These are phyloP conservation scores for Komagataella pastoris DNA, from an alignment of 805 yeast genomes.

Conservation along the genomic window DNA sequence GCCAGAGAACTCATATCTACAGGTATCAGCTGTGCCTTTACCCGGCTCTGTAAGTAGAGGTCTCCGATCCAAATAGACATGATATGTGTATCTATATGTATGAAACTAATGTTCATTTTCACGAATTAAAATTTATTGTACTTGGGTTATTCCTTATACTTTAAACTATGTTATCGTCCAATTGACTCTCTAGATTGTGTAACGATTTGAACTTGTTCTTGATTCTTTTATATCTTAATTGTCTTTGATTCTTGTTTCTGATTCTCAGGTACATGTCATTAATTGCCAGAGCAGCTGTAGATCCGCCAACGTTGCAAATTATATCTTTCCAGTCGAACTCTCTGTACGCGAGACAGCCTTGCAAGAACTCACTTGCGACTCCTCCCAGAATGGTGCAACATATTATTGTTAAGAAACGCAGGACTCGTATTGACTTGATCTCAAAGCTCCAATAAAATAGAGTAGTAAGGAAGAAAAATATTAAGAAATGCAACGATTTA, in stretches of 20 bases:
- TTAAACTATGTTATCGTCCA: not conserved
- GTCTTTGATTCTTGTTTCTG: not conserved
- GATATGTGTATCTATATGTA: not conserved
- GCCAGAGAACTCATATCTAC: slow-evolving; percentile 47
- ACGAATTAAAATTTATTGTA: not conserved
- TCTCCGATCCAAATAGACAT: not conserved
- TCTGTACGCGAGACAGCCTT: slow-evolving; percentile 26
- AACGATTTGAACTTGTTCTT: not conserved
- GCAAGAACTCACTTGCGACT: slow-evolving; percentile 34
- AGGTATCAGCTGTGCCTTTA: slow-evolving; percentile 17
- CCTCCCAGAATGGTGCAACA: slow-evolving; percentile 30
- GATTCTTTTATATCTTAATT: not conserved
- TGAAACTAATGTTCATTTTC: not conserved
- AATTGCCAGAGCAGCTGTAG: not conserved
- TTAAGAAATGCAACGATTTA: slow-evolving; percentile 30
- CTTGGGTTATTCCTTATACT: not conserved
- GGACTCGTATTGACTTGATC: slow-evolving; percentile 16
- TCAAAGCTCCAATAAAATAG: slow-evolving; percentile 35
- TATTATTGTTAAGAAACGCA: slow-evolving; percentile 20
- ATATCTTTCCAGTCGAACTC: slow-evolving; percentile 30
- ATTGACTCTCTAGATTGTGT: slow-evolving; percentile 1
- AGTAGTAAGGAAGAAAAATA: slow-evolving; percentile 29
- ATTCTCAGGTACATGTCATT: slow-evolving; percentile 1
- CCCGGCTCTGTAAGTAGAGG: slow-evolving; percentile 14
- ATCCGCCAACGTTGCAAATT: slow-evolving; percentile 2